Evolutionary conservation across 2,329 filamentous ascomycete species (phyloP), one percentile per base, ranked within the genome.

Genomic region (Hypomyces perniciosus): DNA sequence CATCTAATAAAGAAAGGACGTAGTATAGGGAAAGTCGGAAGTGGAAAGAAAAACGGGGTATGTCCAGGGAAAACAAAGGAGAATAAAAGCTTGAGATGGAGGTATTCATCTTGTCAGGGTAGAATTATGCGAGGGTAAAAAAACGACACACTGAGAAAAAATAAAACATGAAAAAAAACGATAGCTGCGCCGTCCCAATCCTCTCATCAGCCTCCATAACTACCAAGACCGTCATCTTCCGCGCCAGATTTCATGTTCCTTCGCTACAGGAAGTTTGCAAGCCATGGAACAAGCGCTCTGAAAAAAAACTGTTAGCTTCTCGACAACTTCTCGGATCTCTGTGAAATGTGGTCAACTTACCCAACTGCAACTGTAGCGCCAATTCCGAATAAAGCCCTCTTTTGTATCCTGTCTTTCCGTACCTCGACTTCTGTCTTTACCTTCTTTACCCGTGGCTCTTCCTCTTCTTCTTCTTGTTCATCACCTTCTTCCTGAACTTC

Each of bases 321-420:
- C 6, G 27, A 41, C 5, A 1, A 12, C 35, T 8, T 33, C 39
- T 51, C 7, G 27, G 48, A 12, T 13, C 4, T 6, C 9, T 28
- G 12, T 34, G 26, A 12, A 2, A 6, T 4, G 27, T 9, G 13
- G 1, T 8, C 12, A 12, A 86, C 90, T 74, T 81, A 97, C 93
- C 91, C 91, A 68, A 96, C 80, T 51, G 88, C 89, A 66, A 96
- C 78, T 43, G 89, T 93, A 52, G 90, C 90, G 56, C 85, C 88
- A 48, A 97, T 81, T 52, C 93, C 92, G 56, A 95, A 79, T 54
- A 96, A 74, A 43, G 93, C 90, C 64, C 90, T 83, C 69, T 85
- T 89, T 71, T 89, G 85, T 58, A 96, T 89, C 63, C 84, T 87
- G 71, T 95, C 86, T 72, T 90, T 91, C 68, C 85, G 85, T 59